Evolutionary conservation across 371 early-diverging fungal genomes (phyloP), one percentile per base, ranked within the genome.

Genomic region (Cladochytrium tenue): DNA sequence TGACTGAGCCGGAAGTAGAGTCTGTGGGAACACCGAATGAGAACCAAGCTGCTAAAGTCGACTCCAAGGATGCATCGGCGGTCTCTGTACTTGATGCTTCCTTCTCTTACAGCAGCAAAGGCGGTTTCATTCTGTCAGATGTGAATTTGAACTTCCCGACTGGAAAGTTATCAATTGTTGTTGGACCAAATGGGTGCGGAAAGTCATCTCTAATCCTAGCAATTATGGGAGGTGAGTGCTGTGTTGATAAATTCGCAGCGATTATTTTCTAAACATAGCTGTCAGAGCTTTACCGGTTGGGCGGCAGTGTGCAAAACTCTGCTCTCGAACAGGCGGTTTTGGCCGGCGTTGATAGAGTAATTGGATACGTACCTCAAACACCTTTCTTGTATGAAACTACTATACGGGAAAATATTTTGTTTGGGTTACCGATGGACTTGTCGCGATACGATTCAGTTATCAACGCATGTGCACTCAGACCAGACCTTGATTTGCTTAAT

Each of bases 301-400:
- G n/a, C n/a, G n/a, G n/a, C n/a, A n/a, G n/a, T n/a, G n/a, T n/a
- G n/a, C n/a, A n/a, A n/a, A n/a, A n/a, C n/a, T n/a, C n/a, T n/a
- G n/a, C n/a, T n/a, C n/a, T n/a, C n/a, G n/a, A n/a, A n/a, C n/a
- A n/a, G n/a, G n/a, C n/a, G 7, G 43, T 20, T 43, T 13, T 20
- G 43, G 43, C 7, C 20, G 43, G 43, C 20, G 43, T 20, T 43
- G 43, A 43, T 43, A 43, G 43, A 43, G 20, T 20, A 43, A 43
- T 83, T n/a, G 83, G 78, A 1, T 96, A 94, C 76, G 95, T 92
- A 0, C 87, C 94, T 13, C 96, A 97, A 74, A 76, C 68, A 15
- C 88, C 98, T 17, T 97, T 95, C 96, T 91, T 98, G 35, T 90
- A 93, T 90, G 95, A 95, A 70, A 90, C 90, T 32, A 90, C 95